Conservation (phyloP, 2,329 filamentous ascomycete species). For the Drechslerella coelobrocha region DNA sequence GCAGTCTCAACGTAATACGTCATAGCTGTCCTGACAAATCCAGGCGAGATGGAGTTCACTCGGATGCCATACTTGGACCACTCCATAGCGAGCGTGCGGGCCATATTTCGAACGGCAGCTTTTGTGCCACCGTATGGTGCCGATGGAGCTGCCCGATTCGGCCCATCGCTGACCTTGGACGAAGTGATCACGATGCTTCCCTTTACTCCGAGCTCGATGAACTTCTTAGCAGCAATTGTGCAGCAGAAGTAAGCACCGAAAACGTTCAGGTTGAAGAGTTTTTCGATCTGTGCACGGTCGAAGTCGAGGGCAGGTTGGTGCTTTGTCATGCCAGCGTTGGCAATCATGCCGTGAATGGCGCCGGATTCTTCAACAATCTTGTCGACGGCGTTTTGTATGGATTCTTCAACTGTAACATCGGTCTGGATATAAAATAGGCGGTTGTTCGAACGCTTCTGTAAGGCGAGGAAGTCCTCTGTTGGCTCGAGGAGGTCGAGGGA, state of each 20-base stretch:
- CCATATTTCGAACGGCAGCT: slow-evolving; percentile 58
- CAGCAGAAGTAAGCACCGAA: slow-evolving; percentile 62
- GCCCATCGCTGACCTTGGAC: slow-evolving; percentile 62
- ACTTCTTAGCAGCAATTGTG: slow-evolving; percentile 60
- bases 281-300: slow-evolving; percentile 58
- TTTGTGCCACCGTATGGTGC: slow-evolving; percentile 58
- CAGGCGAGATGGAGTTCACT: slow-evolving; percentile 62
- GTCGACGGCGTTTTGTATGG: slow-evolving; percentile 60
- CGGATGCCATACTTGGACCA: slow-evolving; percentile 62
- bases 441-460: slow-evolving; percentile 60
- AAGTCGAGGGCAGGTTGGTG: slow-evolving; percentile 62
- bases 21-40: slow-evolving; percentile 61
- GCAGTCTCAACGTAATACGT: slow-evolving; percentile 64
- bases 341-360: slow-evolving; percentile 60
- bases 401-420: slow-evolving; percentile 61
- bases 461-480: slow-evolving; percentile 56
- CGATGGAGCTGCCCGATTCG: slow-evolving; percentile 63
- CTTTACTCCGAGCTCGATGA: slow-evolving; percentile 57
- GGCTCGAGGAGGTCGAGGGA: slow-evolving; percentile 59
- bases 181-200: slow-evolving; percentile 59
- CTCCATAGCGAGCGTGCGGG: slow-evolving; percentile 61
- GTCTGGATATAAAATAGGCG: slow-evolving; percentile 61
- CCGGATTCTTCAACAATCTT: slow-evolving; percentile 58
- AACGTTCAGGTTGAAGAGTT: slow-evolving; percentile 62
- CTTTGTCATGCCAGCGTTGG: slow-evolving; percentile 61